Evolutionary conservation across 176 grass and related monocot species (phyloP).

Genomic region (Eragrostis curvula): DNA sequence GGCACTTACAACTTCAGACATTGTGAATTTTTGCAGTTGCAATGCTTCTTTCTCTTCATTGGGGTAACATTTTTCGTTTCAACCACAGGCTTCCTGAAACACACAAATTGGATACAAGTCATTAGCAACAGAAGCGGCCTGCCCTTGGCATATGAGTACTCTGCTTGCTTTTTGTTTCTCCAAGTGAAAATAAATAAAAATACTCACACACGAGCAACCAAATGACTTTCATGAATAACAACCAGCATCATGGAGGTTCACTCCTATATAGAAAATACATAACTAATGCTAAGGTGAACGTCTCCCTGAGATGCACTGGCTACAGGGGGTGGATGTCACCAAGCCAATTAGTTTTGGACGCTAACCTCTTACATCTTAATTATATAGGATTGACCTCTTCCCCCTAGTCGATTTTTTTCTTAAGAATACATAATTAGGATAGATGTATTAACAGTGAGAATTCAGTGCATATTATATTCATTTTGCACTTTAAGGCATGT

Average conservation of each 20-base stretch:
- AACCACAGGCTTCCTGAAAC: slow-evolving; percentile 50
- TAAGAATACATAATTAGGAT: neutral
- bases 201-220: slow-evolving; percentile 8
- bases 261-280: neutral
- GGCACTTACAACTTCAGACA: slow-evolving; percentile 76
- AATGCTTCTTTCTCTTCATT: slow-evolving; percentile 66
- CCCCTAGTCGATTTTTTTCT: neutral
- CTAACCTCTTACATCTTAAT: neutral
- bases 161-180: slow-evolving; percentile 15
- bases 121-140: slow-evolving; percentile 19
- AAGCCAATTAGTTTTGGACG: neutral
- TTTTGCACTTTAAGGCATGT: neutral
- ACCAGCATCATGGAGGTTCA: slow-evolving; percentile 12
- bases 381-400: neutral
- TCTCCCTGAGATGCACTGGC: neutral
- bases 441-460: slow-evolving; percentile 1
- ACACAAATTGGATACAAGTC: slow-evolving; percentile 17
- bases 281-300: neutral
- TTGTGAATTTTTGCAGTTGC: slow-evolving; percentile 76
- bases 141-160: neutral
- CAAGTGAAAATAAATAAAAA: slow-evolving; percentile 22
- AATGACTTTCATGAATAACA: slow-evolving; percentile 19
- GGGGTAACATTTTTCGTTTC: slow-evolving; percentile 55
- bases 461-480: slow-evolving; percentile 17
- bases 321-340: neutral